phyloP scores from a whole-genome alignment of 179 eudicot species.

The Silene vulgaris region DNA sequence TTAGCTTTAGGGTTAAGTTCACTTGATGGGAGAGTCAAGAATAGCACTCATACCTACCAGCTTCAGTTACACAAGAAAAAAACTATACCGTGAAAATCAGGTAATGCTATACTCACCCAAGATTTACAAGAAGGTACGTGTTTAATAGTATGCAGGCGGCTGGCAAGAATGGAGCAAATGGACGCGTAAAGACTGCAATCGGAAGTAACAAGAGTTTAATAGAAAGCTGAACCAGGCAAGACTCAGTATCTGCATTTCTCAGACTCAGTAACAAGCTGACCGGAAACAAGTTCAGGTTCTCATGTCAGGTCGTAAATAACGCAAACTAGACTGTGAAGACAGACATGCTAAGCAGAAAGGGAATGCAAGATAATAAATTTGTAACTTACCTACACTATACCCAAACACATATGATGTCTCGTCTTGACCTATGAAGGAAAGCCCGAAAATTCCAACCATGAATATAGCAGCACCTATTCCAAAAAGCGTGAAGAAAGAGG shows the following conservation, averaged over 20 bases:
- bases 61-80: no score
- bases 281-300: neutral
- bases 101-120: slow-evolving; percentile 45
- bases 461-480: slow-evolving; percentile 52
- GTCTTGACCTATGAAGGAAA: slow-evolving; percentile 61
- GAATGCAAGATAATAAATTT: neutral
- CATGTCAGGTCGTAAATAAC: neutral
- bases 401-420: slow-evolving; percentile 54
- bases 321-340: neutral
- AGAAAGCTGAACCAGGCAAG: no score
- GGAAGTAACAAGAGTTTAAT: slow-evolving; percentile 1
- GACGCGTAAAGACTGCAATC: slow-evolving; percentile 59
- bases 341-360: neutral
- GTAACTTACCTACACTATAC: slow-evolving; percentile 60
- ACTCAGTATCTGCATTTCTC: neutral
- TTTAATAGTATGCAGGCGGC: slow-evolving; percentile 55
- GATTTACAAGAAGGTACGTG: slow-evolving; percentile 62
- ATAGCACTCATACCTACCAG: no score
- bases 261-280: neutral
- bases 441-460: slow-evolving; percentile 42
- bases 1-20: no score
- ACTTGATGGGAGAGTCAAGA: no score
- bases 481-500: slow-evolving; percentile 39
- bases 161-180: slow-evolving; percentile 63
- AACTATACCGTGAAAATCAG: neutral